Percentiles rank a stretch among this genome's conserved stretches.
Conservation (phyloP, 768 basidiomycete genomes). For the Coprinopsis sp. region DNA sequence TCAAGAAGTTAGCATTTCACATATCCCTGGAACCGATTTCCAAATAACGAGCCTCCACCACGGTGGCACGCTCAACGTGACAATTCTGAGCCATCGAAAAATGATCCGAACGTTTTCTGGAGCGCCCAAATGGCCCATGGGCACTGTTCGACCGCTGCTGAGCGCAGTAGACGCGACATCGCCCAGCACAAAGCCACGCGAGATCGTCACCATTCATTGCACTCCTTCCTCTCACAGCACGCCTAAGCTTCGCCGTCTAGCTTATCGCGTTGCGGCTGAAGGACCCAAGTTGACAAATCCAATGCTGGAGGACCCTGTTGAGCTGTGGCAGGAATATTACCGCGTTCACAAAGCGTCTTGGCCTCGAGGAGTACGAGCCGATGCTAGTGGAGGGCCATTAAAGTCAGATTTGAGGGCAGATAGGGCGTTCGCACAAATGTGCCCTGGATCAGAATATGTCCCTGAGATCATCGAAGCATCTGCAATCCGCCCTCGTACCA, state of each 20-base stretch:
- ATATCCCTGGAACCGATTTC: no score
- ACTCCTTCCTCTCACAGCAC: not conserved
- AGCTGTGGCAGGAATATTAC: slow-evolving; percentile 43
- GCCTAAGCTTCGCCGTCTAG: not conserved
- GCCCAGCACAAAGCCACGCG: no score
- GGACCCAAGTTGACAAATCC: slow-evolving; percentile 35
- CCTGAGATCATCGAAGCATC: slow-evolving; percentile 9
- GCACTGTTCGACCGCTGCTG: no score
- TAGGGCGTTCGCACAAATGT: slow-evolving; percentile 44
- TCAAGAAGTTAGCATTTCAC: no score
- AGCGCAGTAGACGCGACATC: no score
- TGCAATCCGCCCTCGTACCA: not conserved
- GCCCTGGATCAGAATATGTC: slow-evolving; percentile 30
- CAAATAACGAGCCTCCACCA: no score
- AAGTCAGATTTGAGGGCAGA: slow-evolving; percentile 42
- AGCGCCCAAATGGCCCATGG: no score
- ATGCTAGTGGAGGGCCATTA: slow-evolving; percentile 31
- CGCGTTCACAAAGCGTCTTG: slow-evolving; percentile 40
- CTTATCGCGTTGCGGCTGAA: not conserved
- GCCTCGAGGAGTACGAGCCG: slow-evolving; percentile 43
- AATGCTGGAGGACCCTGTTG: slow-evolving; percentile 41
- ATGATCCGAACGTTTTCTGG: no score
- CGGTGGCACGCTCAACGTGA: no score
- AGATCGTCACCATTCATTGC: no score
- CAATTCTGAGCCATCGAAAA: no score